Conservation (phyloP, 148 eudicot species). For the Chenopodium album region DNA sequence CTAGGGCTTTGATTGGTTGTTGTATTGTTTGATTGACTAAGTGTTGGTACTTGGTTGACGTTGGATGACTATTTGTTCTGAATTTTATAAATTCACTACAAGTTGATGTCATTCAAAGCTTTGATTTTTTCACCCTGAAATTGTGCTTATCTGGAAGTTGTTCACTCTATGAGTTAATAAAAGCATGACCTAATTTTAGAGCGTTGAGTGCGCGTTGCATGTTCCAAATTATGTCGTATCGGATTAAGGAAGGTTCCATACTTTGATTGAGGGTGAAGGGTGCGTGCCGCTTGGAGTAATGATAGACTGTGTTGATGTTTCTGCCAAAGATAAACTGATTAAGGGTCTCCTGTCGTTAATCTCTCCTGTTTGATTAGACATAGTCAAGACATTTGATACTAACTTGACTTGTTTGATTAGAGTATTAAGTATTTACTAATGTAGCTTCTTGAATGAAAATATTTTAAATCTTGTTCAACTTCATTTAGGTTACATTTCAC, state of each 20-base stretch:
- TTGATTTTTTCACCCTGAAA: not conserved
- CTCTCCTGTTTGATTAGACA: not conserved
- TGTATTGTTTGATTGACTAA: not conserved
- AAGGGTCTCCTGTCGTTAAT: not conserved
- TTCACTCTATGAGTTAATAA: not conserved
- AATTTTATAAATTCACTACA: not conserved
- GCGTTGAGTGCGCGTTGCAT: too few relatives aligned
- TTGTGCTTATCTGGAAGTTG: not conserved
- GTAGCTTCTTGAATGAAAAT: not conserved
- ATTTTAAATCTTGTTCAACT: not conserved
- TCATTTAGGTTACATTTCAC: not conserved
- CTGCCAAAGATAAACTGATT: not conserved
- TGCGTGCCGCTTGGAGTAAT: not conserved
- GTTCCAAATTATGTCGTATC: too few relatives aligned
- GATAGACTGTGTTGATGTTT: not conserved
- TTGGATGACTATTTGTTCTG: not conserved
- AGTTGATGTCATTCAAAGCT: not conserved
- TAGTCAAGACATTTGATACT: not conserved
- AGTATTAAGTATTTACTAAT: not conserved
- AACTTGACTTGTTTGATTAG: not conserved
- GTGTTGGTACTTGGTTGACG: not conserved
- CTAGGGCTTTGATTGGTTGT: not conserved
- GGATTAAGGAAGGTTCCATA: not conserved
- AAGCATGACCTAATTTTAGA: not conserved
- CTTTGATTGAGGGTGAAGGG: not conserved